A percentile compares a stretch with the other conserved stretches of the same genome.
Evolutionary conservation across 2,329 filamentous ascomycete species (phyloP).

Genomic region (Ceratocystis alfenasii): DNA sequence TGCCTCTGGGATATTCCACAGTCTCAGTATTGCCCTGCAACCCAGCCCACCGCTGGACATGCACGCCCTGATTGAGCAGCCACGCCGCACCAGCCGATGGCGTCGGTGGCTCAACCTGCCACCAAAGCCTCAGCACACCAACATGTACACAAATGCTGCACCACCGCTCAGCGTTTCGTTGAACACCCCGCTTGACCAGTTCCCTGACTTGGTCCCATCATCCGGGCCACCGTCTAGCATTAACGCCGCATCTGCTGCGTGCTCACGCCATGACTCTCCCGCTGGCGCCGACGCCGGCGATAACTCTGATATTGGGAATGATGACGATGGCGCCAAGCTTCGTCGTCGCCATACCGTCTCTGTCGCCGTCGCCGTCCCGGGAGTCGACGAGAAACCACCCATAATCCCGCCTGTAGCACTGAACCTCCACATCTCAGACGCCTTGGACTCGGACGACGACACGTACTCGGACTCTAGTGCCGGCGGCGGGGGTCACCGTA

Average conservation of each 20-base stretch:
- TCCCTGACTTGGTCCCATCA: constrained; percentile 9
- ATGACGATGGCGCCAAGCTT: constrained; percentile 21
- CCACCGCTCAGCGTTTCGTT: constrained; percentile 19
- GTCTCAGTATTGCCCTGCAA: constrained; percentile 25
- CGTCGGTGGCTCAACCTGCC: constrained; percentile 23
- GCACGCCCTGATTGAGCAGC: constrained; percentile 23
- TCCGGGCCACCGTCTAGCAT: constrained; percentile 8
- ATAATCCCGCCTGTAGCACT: constrained; percentile 17
- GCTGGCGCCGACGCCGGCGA: constrained; percentile 13
- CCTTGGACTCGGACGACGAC: constrained; percentile 24
- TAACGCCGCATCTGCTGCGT: constrained; percentile 14
- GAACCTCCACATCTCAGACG: constrained; percentile 23
- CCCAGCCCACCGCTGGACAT: constrained; percentile 25
- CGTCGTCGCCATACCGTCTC: constrained; percentile 21
- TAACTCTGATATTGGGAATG: constrained; percentile 13
- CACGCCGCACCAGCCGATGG: constrained; percentile 23
- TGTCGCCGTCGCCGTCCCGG: constrained; percentile 19
- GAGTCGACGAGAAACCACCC: constrained; percentile 6
- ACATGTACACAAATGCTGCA: constrained; percentile 23
- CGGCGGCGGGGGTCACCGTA: constrained; percentile 19
- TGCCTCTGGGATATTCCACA: constrained; percentile 27
- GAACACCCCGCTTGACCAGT: constrained; percentile 13
- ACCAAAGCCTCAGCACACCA: constrained; percentile 21
- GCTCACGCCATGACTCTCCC: constrained; percentile 11
- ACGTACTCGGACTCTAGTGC: constrained; percentile 26